A percentile compares a stretch with the other conserved stretches of the same genome.
Conservation (phyloP, 805 yeast species). For the Alloascoidea hylecoeti region DNA sequence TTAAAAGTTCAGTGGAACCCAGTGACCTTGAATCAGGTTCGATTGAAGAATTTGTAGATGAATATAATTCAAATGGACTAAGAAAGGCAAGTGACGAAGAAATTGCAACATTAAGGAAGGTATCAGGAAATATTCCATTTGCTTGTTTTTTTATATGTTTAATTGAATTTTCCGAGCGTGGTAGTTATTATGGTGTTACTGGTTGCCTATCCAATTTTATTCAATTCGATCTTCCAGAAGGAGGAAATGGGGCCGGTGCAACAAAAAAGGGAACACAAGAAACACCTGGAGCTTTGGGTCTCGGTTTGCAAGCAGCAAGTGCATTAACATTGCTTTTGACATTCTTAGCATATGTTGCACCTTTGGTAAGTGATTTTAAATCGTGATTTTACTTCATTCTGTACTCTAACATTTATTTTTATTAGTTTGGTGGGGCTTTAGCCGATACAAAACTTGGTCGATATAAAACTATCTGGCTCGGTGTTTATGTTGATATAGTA, state of each 20-base stretch:
- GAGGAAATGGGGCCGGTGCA: constrained; percentile 32
- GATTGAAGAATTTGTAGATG: background rate
- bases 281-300: constrained; percentile 34
- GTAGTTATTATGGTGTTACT: constrained; percentile 33
- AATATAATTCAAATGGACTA: background rate
- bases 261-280: constrained; percentile 19
- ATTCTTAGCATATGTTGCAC: constrained; percentile 37
- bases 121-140: constrained; percentile 6
- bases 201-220: constrained; percentile 32
- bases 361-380: too few relatives aligned
- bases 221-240: constrained; percentile 35
- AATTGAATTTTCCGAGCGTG: constrained; percentile 40
- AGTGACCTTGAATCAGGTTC: too few relatives aligned
- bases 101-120: constrained; percentile 5
- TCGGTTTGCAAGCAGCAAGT: constrained; percentile 29
- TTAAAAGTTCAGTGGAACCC: too few relatives aligned
- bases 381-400: too few relatives aligned
- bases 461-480: constrained; percentile 32
- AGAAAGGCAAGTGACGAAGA: constrained; percentile 5
- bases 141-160: constrained; percentile 11
- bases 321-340: constrained; percentile 32
- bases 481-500: constrained; percentile 30
- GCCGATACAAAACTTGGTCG: constrained; percentile 36
- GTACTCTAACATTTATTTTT: too few relatives aligned
- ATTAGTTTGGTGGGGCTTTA: constrained; percentile 36